Evolutionary conservation across 177 flowering plant genomes (phyloP), one percentile per base, ranked within the genome.

Genomic region (Tripterygium wilfordii): DNA sequence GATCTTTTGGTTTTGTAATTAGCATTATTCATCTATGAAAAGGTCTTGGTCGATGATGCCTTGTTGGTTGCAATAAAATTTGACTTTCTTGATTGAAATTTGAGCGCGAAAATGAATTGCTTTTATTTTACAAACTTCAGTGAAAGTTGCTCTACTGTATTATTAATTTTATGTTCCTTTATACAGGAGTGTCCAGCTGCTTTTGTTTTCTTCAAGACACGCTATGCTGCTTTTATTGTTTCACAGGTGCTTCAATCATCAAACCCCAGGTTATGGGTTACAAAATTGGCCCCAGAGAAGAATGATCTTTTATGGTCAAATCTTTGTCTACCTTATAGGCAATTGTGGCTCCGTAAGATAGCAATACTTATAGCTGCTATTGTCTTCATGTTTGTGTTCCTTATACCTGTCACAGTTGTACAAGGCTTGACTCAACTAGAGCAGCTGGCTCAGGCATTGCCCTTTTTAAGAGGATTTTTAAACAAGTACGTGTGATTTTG

Each of bases 181-280:
- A 45, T 69, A 67, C 83, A 90, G 96, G 94, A 86, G 60, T 66
- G 79, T 63, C 67, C 80, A 33, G 77, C 96, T 68, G 97, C 99
- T 38, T 78, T 94, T 58, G 96, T 94, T 14, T 89, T 83, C 42
- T 89, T 89, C 68, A 89, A 70, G 69, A 84, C 82, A 18, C 88
- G 97, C 16, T 82, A 76, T 70, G 81, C 82, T 65, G 96, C 99
- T 38, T 43, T 70, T 60, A 68, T 82, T 60, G 86, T 76, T 53
- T 57, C 97, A 15, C 69, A 74, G 47, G 67, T 71, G 65, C 88
- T 75, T 49, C 99, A 89, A 48, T 73, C 92, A 51, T 48, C 86
- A 54, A 79, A 89, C 69, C 96, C 99, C 3, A 92, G 84, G 97
- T 51, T 64, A 53, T 92, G 99, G 99, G 96, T 87, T 46, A 84